phyloP scores from a whole-genome alignment of 768 basidiomycete genomes.

The Mycena galericulata region DNA sequence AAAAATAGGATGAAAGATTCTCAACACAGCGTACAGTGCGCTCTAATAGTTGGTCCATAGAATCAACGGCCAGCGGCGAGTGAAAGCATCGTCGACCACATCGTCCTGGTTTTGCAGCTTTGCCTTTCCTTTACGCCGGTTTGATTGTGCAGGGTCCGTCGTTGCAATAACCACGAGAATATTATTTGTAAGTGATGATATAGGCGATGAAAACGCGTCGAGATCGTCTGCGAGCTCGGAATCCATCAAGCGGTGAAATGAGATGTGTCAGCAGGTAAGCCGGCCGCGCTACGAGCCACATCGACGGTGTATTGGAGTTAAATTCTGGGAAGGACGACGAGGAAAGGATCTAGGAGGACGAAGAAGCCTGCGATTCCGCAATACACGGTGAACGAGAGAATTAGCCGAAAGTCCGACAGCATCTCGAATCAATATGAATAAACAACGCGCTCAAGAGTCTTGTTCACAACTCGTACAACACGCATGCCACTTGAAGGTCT shows the following conservation, averaged over 20 bases:
- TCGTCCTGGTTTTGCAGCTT: conserved; percentile 79
- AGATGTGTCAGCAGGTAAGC: conserved; percentile 79
- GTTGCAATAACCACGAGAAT: conserved; percentile 67
- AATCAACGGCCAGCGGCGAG: conserved; percentile 78
- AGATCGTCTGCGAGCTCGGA: conserved; percentile 73
- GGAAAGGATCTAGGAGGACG: conserved; percentile 20
- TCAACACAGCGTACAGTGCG: conserved; percentile 67
- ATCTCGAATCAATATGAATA: too few relatives aligned
- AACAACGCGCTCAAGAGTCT: too few relatives aligned
- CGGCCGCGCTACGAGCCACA: conserved; percentile 70
- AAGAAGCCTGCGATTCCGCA: conserved; percentile 4
- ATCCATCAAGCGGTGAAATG: conserved; percentile 93
- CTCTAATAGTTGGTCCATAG: conserved; percentile 88
- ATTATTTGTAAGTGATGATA: conserved; percentile 75
- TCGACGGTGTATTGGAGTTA: conserved; percentile 68
- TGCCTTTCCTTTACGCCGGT: conserved; percentile 64
- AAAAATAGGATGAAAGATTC: too few relatives aligned
- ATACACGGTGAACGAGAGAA: conserved; percentile 1
- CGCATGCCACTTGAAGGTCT: conserved; percentile 61
- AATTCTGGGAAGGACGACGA: conserved; percentile 60
- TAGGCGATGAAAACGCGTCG: conserved; percentile 73
- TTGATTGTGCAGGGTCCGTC: conserved; percentile 46
- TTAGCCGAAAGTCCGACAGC: not conserved
- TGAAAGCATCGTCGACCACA: conserved; percentile 87
- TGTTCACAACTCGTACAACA: too few relatives aligned